Evolutionary conservation across 179 eudicot species (phyloP).

Genomic region (Beta lomatogona): DNA sequence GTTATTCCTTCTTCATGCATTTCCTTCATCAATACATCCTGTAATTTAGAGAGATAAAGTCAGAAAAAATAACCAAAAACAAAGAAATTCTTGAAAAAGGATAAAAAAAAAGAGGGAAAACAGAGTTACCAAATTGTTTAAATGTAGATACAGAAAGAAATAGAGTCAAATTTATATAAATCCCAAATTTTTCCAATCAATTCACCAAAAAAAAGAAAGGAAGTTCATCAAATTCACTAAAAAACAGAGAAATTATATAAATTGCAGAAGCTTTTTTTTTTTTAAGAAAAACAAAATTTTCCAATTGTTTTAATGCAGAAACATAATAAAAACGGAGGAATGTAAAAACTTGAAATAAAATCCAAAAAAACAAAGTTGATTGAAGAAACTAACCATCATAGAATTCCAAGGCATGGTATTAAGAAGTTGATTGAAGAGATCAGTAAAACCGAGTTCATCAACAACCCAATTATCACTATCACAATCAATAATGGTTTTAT

Average conservation of each 20-base stretch:
- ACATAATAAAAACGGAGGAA: too few species aligned
- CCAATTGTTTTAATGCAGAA: too few species aligned
- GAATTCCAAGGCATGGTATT: slow-evolving; percentile 79
- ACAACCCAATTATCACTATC: slow-evolving; percentile 85
- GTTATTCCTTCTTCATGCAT: slow-evolving; percentile 67
- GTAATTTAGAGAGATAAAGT: background rate
- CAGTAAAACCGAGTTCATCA: slow-evolving; percentile 67
- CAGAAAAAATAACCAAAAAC: too few species aligned
- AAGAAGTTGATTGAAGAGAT: slow-evolving; percentile 61
- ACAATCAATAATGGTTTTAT: slow-evolving; percentile 69
- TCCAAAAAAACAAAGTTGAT: too few species aligned
- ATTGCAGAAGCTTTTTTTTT: too few species aligned
- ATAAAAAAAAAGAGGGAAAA: slow-evolving; percentile 7
- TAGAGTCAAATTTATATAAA: too few species aligned
- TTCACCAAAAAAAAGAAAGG: too few species aligned
- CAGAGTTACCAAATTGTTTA: too few species aligned
- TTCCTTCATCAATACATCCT: slow-evolving; percentile 80
- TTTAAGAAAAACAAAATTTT: too few species aligned
- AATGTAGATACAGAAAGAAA: too few species aligned
- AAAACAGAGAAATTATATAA: slow-evolving; percentile 7
- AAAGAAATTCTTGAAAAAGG: too few species aligned
- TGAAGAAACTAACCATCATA: slow-evolving; percentile 51
- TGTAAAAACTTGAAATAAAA: too few species aligned
- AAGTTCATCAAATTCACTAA: background rate
- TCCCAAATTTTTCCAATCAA: background rate